These are phyloP conservation scores for Gyrodon lividus DNA, from an alignment of 768 basidiomycete genomes.

Conservation along the genomic window DNA sequence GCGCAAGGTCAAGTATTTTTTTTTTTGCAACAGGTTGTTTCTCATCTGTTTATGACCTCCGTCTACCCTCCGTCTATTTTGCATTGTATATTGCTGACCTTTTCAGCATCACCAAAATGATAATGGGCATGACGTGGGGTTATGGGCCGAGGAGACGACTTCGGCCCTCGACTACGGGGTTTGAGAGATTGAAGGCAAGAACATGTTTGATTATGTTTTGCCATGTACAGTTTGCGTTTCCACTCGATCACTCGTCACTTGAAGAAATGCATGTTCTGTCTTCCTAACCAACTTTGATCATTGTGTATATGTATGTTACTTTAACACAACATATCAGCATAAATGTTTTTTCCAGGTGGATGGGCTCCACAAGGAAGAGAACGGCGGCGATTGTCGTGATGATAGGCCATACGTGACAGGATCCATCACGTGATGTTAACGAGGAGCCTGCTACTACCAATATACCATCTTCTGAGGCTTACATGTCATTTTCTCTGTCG, in stretches of 20 bases:
- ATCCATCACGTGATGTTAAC: too few species aligned
- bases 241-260: too few species aligned
- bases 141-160: neutral
- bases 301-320: too few species aligned
- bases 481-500: neutral
- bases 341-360: too few species aligned
- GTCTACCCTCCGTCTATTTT: neutral
- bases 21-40: constrained; percentile 11
- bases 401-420: too few species aligned
- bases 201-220: constrained; percentile 10
- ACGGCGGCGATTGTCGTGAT: constrained; percentile 8
- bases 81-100: constrained; percentile 27
- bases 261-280: too few species aligned
- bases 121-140: neutral
- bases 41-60: constrained; percentile 4
- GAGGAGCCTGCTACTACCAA: too few species aligned
- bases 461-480: too few species aligned
- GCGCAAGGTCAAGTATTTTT: constrained; percentile 32
- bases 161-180: neutral
- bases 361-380: too few species aligned
- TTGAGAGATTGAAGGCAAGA: constrained; percentile 6
- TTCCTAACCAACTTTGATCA: too few species aligned
- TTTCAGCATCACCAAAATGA: constrained; percentile 23
- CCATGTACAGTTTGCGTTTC: neutral
- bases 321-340: too few species aligned